Percentiles rank a stretch among this genome's conserved stretches.
These are phyloP conservation scores for Ophiostoma sp. DNA, from an alignment of 2,329 filamentous ascomycete species.

Conservation along the genomic window DNA sequence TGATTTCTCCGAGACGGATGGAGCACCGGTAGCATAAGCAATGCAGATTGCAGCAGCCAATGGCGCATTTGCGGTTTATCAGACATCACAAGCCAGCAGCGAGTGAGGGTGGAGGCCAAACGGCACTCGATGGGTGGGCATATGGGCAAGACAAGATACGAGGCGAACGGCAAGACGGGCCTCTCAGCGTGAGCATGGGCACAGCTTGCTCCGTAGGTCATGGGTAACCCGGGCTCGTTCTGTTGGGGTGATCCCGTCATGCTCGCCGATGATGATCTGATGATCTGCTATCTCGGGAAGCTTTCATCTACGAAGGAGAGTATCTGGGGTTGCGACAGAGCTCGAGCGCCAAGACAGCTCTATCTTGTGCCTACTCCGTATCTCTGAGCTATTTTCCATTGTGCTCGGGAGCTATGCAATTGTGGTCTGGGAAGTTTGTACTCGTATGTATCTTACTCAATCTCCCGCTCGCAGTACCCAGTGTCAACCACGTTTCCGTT, in stretches of 20 bases:
- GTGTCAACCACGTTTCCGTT: not conserved
- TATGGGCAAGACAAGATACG: not conserved
- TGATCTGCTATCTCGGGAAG: not conserved
- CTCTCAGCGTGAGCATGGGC: too few species aligned
- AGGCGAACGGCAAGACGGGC: not conserved
- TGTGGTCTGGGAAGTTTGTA: too few species aligned
- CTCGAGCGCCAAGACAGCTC: not conserved
- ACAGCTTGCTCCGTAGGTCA: not conserved
- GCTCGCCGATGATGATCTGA: not conserved
- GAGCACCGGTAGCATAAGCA: not conserved
- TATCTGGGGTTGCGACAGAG: not conserved
- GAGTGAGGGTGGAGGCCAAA: not conserved
- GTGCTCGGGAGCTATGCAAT: too few species aligned
- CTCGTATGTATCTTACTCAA: too few species aligned
- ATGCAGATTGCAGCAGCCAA: constrained; percentile 18
- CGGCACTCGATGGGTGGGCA: not conserved
- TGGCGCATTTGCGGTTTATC: constrained; percentile 23
- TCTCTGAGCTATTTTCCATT: not conserved
- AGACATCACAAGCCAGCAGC: not conserved
- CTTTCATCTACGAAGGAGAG: not conserved
- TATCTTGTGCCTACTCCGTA: not conserved
- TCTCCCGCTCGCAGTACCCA: too few species aligned
- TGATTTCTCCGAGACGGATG: constrained; percentile 4
- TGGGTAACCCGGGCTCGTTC: not conserved
- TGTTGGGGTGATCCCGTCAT: not conserved